A percentile compares a stretch with the other conserved stretches of the same genome.
Evolutionary conservation across 2,329 filamentous ascomycete genomes (phyloP).

Genomic region (Cercospora beticola): DNA sequence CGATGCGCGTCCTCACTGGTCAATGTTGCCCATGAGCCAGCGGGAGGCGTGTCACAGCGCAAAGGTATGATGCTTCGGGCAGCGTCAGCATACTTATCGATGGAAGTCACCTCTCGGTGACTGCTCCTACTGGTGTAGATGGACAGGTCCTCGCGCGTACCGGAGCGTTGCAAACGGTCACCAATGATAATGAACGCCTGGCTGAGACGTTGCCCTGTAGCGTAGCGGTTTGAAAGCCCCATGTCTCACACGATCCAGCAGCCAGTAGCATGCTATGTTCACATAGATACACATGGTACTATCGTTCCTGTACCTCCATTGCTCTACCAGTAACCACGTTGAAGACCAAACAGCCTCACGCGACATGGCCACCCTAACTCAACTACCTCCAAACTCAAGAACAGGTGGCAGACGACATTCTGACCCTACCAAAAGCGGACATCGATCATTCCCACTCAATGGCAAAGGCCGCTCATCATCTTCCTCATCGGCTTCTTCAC

Average conservation of each 20-base stretch:
- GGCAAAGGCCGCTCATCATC: slow-evolving; percentile 1
- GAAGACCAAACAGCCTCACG: neutral
- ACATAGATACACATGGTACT: slow-evolving; percentile 7
- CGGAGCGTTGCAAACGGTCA: neutral
- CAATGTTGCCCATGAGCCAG: slow-evolving; percentile 3
- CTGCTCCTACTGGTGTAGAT: neutral
- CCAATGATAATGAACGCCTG: neutral
- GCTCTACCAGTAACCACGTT: neutral
- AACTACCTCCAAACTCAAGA: slow-evolving; percentile 1
- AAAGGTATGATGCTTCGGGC: neutral
- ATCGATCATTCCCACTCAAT: neutral
- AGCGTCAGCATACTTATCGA: neutral
- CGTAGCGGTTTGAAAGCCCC: neutral
- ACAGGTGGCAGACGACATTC: slow-evolving; percentile 6
- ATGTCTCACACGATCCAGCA: slow-evolving; percentile 12
- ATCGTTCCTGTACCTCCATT: neutral
- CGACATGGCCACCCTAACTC: slow-evolving; percentile 5
- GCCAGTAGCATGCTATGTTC: neutral
- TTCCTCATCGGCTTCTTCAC: neutral
- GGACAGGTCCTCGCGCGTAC: neutral
- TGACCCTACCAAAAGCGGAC: neutral
- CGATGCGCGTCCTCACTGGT: neutral
- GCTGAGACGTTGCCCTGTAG: neutral
- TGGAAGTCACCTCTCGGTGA: neutral
- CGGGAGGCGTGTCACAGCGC: neutral